Conservation (phyloP, 768 basidiomycete genomes). For the Phallus indusiatus region DNA sequence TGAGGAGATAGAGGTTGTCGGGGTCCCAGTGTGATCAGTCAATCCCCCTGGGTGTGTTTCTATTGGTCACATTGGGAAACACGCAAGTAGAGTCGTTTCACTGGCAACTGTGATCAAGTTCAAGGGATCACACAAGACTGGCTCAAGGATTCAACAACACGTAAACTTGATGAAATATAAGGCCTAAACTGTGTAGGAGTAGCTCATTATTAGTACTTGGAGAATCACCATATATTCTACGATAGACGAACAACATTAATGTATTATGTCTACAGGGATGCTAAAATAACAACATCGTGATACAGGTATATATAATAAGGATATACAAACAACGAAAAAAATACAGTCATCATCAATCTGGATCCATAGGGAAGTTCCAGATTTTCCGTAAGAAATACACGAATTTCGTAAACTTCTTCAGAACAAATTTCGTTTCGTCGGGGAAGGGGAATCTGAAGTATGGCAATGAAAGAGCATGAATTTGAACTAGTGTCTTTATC, state of each 20-base stretch:
- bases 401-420: constrained; percentile 29
- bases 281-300: background rate
- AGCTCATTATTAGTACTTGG: too few species aligned
- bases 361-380: constrained; percentile 51
- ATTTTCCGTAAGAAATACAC: constrained; percentile 42
- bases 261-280: background rate
- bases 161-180: too few species aligned
- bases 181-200: too few species aligned
- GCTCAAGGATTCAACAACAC: too few species aligned
- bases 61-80: too few species aligned
- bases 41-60: background rate
- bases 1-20: constrained; percentile 6
- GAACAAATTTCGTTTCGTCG: constrained; percentile 23
- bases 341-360: constrained; percentile 14
- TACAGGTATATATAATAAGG: background rate
- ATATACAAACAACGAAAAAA: background rate
- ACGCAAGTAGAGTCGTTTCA: too few species aligned
- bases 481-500: background rate
- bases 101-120: too few species aligned
- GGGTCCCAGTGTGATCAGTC: background rate
- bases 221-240: too few species aligned
- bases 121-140: too few species aligned
- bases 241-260: too few species aligned
- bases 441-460: constrained; percentile 15
- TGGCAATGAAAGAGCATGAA: constrained; percentile 17